Base-by-base conservation (phyloP, 169 alveolate species). In the Plasmodium gallinaceum region DNA sequence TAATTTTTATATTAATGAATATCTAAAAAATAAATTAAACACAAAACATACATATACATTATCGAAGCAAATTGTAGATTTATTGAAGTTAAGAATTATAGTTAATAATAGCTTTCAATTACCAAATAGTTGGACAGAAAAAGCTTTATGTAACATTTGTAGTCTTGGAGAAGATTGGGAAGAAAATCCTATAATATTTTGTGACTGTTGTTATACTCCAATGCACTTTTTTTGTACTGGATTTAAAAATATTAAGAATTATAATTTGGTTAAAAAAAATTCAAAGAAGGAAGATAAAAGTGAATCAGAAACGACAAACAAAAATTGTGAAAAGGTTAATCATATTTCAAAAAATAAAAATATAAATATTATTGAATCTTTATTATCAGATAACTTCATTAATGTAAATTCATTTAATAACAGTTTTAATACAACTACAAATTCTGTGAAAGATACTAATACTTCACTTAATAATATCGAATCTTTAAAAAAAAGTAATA, bases 101-200 rank as follows among this genome's bases (percentile, higher is more conserved):
- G 75, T 93, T 54, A 43, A n/a, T 45, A 80, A 89, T 71, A 94
- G 96, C 58, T 86, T 95, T 6, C 88, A 64, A 24, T 45, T 94
- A 37, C 96, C 96, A n/a, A 69, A 88, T 57, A 88, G 73, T 16
- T 94, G 96, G 96, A 94, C 96, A 1, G 96, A 94, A 48, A 88
- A 93, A 51, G 96, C 96, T 32, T 85, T 94, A 45, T 94, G 96
- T 57, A 94, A 93, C 78, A 58, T 94, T 51, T 94, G 96, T 66
- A 93, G 94, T 26, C 74, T 88, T 12, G 96, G 93, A 60, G 96
- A 94, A 68, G 96, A 94, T 58, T 94, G 96, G 96, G 96, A 94
- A 46, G 96, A 94, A 75, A 94, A 94, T 86, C 96, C 96, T 0
- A 94, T 94, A 2, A 87, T 94, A 20, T 94, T 94, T 65, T 94